Evolutionary conservation across 805 yeast species (phyloP), one percentile per base, ranked within the genome.

Genomic region (Ogataea thermomethanolica): DNA sequence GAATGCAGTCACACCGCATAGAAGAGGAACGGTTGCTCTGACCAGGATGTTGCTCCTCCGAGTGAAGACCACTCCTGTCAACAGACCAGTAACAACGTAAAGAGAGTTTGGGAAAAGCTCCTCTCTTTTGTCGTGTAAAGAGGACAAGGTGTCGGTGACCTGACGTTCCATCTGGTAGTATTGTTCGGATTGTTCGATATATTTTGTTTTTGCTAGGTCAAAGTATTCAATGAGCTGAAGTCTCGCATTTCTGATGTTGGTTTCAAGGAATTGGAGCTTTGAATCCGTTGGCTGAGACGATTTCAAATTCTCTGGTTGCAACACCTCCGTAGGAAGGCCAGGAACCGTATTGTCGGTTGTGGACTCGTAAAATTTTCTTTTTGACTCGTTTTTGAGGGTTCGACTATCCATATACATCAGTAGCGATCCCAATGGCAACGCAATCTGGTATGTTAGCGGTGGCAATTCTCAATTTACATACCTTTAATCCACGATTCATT

Each of bases 41-140:
- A 83, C 55, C 2, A 80, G 37, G 15, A 80, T 49, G 41, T 78
- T 78, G 43, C 84, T 71, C 52, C 81, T 78, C 54, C 95, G 83
- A 2, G 93, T 77, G 35, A 80, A 52, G 37, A 87, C 80, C 33
- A 83, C 74, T 27, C 95, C 95, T 7, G 87, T 65, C 39, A 88
- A 68, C 2, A 78, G 72, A 10, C 87, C 89, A 22, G 86, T 74
- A 8, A 78, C 56, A 28, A 88, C 70, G 58, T 85, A 88, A 23
- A 85, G 61, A 3, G 79, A 63, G 47, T 82, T 83, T 10, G 95
- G 93, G 35, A 84, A 69, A 36, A 86, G 62, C 35, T 78, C 84
- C 64, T 88, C 95, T 29, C 70, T 62, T 50, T 67, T 76, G 45
- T 75, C 70, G 58, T 81, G 88, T 49, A 88, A 70, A 11, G 70